A percentile compares a stretch with the other conserved stretches of the same genome.
phyloP scores from a whole-genome alignment of 176 grass and related monocot genomes.

The Oryza punctata region DNA sequence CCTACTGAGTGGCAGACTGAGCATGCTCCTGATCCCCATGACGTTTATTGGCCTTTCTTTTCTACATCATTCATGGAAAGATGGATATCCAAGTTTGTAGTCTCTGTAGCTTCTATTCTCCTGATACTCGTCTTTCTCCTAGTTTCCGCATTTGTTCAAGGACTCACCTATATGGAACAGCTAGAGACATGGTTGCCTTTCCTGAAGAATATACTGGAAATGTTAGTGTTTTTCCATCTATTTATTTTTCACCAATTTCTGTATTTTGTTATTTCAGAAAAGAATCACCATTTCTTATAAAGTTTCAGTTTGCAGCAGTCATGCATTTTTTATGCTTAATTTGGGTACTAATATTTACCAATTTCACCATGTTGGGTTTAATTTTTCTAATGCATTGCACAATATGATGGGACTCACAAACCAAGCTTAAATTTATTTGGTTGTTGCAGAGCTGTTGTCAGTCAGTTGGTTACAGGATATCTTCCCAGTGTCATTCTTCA shows the following conservation, averaged over 20 bases:
- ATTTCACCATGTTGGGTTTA: neutral
- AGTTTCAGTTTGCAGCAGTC: neutral
- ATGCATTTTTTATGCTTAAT: conserved; percentile 7
- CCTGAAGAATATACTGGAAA: conserved; percentile 74
- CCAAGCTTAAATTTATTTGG: conserved; percentile 24
- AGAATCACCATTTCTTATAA: neutral
- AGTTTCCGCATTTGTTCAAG: conserved; percentile 86
- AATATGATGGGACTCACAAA: neutral
- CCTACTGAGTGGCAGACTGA: conserved; percentile 92
- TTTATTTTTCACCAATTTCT: neutral
- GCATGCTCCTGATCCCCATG: conserved; percentile 71
- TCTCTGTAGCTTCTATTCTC: conserved; percentile 72
- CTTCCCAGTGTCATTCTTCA: conserved; percentile 92
- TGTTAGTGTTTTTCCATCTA: conserved; percentile 52
- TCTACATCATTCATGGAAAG: conserved; percentile 88
- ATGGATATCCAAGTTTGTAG: conserved; percentile 90
- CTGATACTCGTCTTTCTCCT: conserved; percentile 82
- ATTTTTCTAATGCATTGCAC: neutral
- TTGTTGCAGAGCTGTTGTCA: conserved; percentile 80
- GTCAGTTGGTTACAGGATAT: conserved; percentile 93
- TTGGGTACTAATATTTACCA: neutral
- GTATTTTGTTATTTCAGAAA: conserved; percentile 22
- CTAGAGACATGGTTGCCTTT: conserved; percentile 87
- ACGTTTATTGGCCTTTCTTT: conserved; percentile 97
- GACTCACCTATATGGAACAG: conserved; percentile 85